Conservation (phyloP, 192 early-diverging fungal species). For the Gaertneriomyces semiglobifer region DNA sequence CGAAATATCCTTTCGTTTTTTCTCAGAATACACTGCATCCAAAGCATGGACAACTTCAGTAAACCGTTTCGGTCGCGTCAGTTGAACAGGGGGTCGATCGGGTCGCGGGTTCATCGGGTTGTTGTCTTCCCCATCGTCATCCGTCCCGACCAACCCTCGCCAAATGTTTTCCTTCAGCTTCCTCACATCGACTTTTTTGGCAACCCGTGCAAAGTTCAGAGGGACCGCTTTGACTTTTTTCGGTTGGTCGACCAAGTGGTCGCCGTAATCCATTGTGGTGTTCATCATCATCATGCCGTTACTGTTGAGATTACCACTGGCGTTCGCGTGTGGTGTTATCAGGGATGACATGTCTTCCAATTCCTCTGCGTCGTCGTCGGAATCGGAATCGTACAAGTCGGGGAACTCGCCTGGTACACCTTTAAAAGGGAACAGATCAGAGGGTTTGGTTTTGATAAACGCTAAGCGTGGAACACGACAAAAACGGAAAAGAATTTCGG, state of each 20-base stretch:
- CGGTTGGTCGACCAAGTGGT: constrained; percentile 44
- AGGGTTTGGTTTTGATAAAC: too few species aligned
- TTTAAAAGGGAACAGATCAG: too few species aligned
- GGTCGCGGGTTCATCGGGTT: not conserved
- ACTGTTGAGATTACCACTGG: not conserved
- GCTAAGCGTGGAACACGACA: too few species aligned
- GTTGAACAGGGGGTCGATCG: constrained; percentile 4
- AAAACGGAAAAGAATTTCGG: too few species aligned
- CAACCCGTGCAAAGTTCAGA: constrained; percentile 75
- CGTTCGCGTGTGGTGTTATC: too few species aligned
- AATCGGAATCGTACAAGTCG: constrained; percentile 3
- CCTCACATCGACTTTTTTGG: constrained; percentile 94
- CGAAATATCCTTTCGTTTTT: constrained; percentile 86
- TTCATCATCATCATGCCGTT: not conserved
- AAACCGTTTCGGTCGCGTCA: constrained; percentile 46
- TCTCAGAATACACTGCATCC: constrained; percentile 69
- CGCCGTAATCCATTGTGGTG: constrained; percentile 39
- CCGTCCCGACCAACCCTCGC: constrained; percentile 52
- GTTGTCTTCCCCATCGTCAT: constrained; percentile 20
- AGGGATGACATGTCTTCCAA: constrained; percentile 10
- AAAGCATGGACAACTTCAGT: constrained; percentile 70
- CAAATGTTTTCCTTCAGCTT: constrained; percentile 96
- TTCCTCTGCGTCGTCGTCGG: constrained; percentile 30
- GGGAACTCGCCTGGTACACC: too few species aligned
- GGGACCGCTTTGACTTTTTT: constrained; percentile 48